Evolutionary conservation across 257 asterid genomes (phyloP).

Genomic region (Lycium barbarum): DNA sequence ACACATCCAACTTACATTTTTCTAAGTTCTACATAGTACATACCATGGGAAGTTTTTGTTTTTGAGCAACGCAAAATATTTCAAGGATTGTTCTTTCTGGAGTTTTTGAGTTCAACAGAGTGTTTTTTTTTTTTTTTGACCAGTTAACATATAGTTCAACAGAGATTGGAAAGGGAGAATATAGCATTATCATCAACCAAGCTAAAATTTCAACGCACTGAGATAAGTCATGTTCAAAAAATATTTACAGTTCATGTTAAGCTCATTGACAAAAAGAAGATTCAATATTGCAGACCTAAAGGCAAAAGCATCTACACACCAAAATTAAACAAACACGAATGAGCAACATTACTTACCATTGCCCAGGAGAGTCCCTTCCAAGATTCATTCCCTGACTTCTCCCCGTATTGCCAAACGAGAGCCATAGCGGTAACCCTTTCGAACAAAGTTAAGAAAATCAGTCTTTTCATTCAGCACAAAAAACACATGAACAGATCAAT

Average conservation of each 20-base stretch:
- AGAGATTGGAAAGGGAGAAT: background rate
- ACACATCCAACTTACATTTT: background rate
- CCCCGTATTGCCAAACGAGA: conserved; percentile 96
- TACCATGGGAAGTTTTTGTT: background rate
- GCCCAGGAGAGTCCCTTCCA: conserved; percentile 99
- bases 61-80: background rate
- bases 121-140: background rate
- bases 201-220: background rate
- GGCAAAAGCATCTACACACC: background rate
- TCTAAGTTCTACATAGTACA: background rate
- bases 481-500: background rate
- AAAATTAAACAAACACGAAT: background rate
- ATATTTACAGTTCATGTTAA: conserved; percentile 1
- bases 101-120: too few relatives aligned
- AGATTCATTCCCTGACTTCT: conserved; percentile 79
- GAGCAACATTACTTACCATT: conserved; percentile 64
- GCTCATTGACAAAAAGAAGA: background rate
- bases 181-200: background rate
- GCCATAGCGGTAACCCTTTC: conserved; percentile 90
- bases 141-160: background rate
- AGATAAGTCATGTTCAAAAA: background rate
- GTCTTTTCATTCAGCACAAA: background rate
- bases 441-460: background rate
- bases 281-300: background rate
- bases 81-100: background rate